Base-by-base conservation (phyloP, 192 early-diverging fungal species). In the Funneliformis mosseae region DNA sequence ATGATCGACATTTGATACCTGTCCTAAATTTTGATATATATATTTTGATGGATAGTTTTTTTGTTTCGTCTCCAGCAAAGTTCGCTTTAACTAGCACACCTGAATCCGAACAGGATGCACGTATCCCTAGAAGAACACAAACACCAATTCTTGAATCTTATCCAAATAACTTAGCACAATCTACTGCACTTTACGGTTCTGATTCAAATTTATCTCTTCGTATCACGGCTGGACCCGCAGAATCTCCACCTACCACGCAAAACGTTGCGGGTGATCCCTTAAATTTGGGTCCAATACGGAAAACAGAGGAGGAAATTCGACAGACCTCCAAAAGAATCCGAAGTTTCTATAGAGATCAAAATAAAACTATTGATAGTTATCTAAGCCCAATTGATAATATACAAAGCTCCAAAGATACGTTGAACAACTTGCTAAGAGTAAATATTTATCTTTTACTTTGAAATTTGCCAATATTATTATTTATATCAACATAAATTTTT, bases 341-440 rank as follows among this genome's bases (percentile, higher is more conserved):
- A 46, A 83, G 86, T 28, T 97, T 95, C 79, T 97, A 97, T 83
- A 80, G 92, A 69, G 82, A 87, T 45, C 96, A 97, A 80, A 96
- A 97, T 80, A 90, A 94, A 63, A 87, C 93, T 59, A 97, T 97
- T 81, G 87, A 94, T 67, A 87, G 89, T 67, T 89, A 95, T 59
- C 83, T 97, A 45, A 84, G 87, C 9, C 90, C 93, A 27, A 77
- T 84, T 28, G 83, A 83, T 66, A 82, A 82, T 25, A 69, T 84
- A 60, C 66, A 81, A 79, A 80, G 77, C 74, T 78, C 68, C 45
- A 80, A 88, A 72, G 84, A 89, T 43, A 67, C 81, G 14, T 82
- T 86, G 61, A 77, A 78, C 25, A 75, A 68, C 18, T 76, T 86
- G 67, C 74, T 82, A 70, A 84, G 67, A 46, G 81, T 62, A 85